Conservation (phyloP, 75 land plant species). For the Cupressus sempervirens region DNA sequence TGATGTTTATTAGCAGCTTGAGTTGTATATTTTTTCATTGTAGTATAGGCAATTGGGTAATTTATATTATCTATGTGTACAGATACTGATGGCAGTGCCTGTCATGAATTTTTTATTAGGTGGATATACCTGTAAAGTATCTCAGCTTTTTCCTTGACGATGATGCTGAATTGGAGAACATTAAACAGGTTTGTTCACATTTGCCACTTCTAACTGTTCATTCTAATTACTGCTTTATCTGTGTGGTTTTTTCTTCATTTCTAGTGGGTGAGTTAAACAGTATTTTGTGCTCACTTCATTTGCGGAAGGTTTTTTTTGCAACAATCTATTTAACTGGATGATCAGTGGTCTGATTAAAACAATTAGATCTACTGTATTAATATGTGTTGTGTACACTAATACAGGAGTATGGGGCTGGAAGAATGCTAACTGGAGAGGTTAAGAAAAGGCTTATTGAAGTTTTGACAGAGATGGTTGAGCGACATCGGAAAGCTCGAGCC, state of each 20-base stretch:
- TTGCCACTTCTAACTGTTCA: not conserved
- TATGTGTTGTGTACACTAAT: not conserved
- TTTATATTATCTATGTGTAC: not conserved
- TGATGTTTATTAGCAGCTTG: not conserved
- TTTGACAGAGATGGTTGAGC: conserved; percentile 72
- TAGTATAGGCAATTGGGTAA: not conserved
- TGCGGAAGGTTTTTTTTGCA: not conserved
- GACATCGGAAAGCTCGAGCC: conserved; percentile 77
- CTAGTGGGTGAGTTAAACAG: not conserved
- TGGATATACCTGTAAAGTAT: conserved; percentile 91
- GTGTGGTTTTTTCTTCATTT: not conserved
- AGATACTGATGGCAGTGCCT: not conserved
- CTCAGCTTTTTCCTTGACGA: conserved; percentile 90
- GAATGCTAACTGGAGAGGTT: conserved; percentile 92
- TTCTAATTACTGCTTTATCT: not conserved
- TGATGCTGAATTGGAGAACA: conserved; percentile 85
- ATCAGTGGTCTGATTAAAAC: not conserved
- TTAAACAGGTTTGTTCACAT: conserved; percentile 48
- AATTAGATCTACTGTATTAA: not conserved
- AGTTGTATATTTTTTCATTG: not conserved
- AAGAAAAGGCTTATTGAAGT: conserved; percentile 69
- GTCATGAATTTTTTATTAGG: conserved; percentile 38
- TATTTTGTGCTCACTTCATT: not conserved
- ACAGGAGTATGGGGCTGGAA: conserved; percentile 83
- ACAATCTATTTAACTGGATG: not conserved